Base-by-base conservation (phyloP, 1,284 basidiomycete species). In the Rhodotorula sp. region DNA sequence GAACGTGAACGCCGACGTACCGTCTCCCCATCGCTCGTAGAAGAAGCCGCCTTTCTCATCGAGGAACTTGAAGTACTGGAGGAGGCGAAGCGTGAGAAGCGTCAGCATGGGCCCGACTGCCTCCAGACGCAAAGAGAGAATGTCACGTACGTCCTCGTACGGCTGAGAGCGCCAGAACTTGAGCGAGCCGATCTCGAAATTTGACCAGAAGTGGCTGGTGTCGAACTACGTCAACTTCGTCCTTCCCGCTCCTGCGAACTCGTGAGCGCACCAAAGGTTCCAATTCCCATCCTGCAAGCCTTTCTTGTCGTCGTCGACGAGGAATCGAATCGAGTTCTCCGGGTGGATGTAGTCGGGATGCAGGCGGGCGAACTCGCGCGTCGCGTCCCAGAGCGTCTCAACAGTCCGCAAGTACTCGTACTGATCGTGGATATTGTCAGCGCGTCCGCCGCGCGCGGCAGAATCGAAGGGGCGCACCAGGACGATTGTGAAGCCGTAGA, bases 1-100 rank as follows among this genome's bases (percentile, higher is more conserved):
- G n/a, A n/a, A n/a, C n/a, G n/a, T 44, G 34, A 10, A 28, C 0
- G 18, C 2, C 3, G 3, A 34, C 65, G 16, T 9, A 62, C 65
- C 59, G 77, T 93, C 92, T 59, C 91, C 91, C 90, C 90, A 91
- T 62, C 89, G 84, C 84, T 91, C 89, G 76, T 91, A 92, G 59
- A 77, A 77, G 78, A 91, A 91, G 10, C 91, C 91, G 34, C 92
- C 92, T 62, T 85, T 86, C 26, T 83, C 79, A 71, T 94, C 92
- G 37, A 94, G 83, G 77, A 85, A 85, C 15, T 72, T 55, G 61
- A 94, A 94, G 81, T 88, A 94, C 50, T 66, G 59, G 40, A 40
- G 62, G 28, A 26, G 22, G 10, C 3, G 8, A 13, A 24, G 9
- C 6, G 31, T 30, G 31, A 44, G 26, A 47, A 31, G 53, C 24